Percentiles rank a stretch among this genome's conserved stretches.
Conservation (phyloP, 192 early-diverging fungal species). For the Backusella westeae region DNA sequence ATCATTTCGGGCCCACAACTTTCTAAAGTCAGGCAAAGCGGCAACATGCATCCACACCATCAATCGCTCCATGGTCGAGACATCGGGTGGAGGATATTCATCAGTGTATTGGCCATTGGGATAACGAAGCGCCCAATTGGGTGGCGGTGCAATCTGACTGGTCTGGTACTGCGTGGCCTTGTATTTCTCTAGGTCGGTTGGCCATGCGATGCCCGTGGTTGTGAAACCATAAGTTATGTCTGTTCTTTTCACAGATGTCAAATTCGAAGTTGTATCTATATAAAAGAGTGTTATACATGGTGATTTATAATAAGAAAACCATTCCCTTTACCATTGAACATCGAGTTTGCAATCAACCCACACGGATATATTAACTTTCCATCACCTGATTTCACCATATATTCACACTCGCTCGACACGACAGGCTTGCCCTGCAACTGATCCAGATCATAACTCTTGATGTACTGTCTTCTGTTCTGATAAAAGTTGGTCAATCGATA, state of each 20-base stretch:
- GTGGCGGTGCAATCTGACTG: conserved; percentile 74
- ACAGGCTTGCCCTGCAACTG: conserved; percentile 67
- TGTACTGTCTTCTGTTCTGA: conserved; percentile 90
- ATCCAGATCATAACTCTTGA: conserved; percentile 73
- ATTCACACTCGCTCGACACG: conserved; percentile 24
- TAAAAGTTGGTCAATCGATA: conserved; percentile 95
- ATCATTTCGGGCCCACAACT: conserved; percentile 82
- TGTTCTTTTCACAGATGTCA: conserved; percentile 12
- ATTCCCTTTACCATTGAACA: conserved; percentile 70
- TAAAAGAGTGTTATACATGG: too few species aligned
- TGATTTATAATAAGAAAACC: background rate
- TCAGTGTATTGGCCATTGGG: conserved; percentile 47
- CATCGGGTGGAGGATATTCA: conserved; percentile 57
- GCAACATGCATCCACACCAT: conserved; percentile 99
- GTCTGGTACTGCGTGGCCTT: conserved; percentile 53
- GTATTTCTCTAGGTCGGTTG: conserved; percentile 72
- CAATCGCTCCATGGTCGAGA: conserved; percentile 70
- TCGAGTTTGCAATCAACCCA: conserved; percentile 87
- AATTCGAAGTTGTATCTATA: conserved; percentile 31
- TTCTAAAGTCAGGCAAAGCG: conserved; percentile 92
- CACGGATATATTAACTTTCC: conserved; percentile 77
- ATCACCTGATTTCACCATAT: conserved; percentile 25
- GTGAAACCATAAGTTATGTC: conserved; percentile 53
- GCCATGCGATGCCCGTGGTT: conserved; percentile 80
- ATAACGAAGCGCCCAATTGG: conserved; percentile 71